Evolutionary conservation across 305 asterid genomes (phyloP), one percentile per base, ranked within the genome.

Genomic region (Solanum aculeatissimum): DNA sequence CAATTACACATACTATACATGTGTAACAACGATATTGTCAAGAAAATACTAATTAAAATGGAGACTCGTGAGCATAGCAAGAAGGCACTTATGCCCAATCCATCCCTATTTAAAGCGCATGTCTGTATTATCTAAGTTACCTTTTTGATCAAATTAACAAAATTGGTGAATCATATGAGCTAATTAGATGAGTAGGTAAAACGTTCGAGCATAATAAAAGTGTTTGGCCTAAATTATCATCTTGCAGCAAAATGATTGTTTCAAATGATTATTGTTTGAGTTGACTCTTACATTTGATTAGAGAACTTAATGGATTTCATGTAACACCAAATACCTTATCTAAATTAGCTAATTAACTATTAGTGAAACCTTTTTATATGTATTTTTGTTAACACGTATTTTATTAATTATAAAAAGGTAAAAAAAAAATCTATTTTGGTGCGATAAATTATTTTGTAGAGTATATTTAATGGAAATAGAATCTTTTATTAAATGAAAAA

Each of bases 391-490:
- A 25, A 47, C 9, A 14, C 16, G 42, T 47, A 47, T 25, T 25
- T 23, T 21, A 19, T 23, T 72, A 7, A 45, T 72, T 13, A 45
- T 12, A 45, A 43, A 72, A 21, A 4, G 9, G 4, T 9, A 2
- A 0, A 23, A 23, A 47, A 74, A 14, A 3, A 0, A n/a, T 51
- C 18, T 27, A 25, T 3, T 75, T 43, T 51, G 75, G 18, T 83
- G 49, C 58, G 29, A 23, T 3, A 71, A 65, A 82, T 25, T n/a
- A 84, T 38, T 68, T 68, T 49, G 15, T 35, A 53, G 42, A 69
- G 19, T n/a, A n/a, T n/a, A n/a, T n/a, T n/a, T n/a, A n/a, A n/a
- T 23, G 47, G 81, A 81, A 74, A 60, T 18, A 79, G 85, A 87
- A 83, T 87, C 62, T 80, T 32, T 82, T 32, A 82, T 62, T 82